Base-by-base conservation (phyloP, 2,329 filamentous ascomycete genomes). In the Hypoxylon sp. region DNA sequence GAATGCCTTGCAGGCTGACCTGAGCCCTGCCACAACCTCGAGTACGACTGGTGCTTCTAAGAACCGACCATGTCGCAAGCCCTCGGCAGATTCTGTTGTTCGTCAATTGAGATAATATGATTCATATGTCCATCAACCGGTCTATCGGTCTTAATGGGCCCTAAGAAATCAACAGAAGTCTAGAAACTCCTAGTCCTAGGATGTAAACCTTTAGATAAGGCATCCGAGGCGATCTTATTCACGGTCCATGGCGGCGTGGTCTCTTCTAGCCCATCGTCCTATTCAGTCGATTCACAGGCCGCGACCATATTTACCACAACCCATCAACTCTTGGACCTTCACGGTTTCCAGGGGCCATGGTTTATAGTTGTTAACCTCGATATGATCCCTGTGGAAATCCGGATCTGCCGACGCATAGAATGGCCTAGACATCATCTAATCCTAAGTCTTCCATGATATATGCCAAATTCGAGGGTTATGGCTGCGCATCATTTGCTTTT, bases 51-150 rank as follows among this genome's bases (percentile, higher is more conserved):
- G 22, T 17, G 39, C 39, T 47, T 54, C 57, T 61, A 46, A 55
- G 24, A 14, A 35, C 35, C 46, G 51, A 47, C 51, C 50, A 63
- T 46, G 31, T 50, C 24, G 22, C 33, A 3, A 37, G 14, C 2
- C 6, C 51, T 46, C 61, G 47, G 10, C n/a, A 24, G 19, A 52
- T 22, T 33, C 44, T 60, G 24, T 24, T 19, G 13, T 37, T 51
- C 24, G 47, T 54, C 58, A 46, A n/a, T 50, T 61, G 35, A 65
- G 47, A 65, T 52, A 59, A 52, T 37, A 46, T 68, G 42, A 48
- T 54, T 65, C 58, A 65, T 26, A 35, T 22, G 26, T 31, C 33
- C 33, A 22, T 44, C 48, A 31, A 57, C 22, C 11, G 48, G 52
- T 29, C 26, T 47, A 31, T 44, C 42, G 10, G 11, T n/a, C 44